Base-by-base conservation (phyloP, 768 basidiomycete genomes). In the Chalciporus pseudorubinellus region DNA sequence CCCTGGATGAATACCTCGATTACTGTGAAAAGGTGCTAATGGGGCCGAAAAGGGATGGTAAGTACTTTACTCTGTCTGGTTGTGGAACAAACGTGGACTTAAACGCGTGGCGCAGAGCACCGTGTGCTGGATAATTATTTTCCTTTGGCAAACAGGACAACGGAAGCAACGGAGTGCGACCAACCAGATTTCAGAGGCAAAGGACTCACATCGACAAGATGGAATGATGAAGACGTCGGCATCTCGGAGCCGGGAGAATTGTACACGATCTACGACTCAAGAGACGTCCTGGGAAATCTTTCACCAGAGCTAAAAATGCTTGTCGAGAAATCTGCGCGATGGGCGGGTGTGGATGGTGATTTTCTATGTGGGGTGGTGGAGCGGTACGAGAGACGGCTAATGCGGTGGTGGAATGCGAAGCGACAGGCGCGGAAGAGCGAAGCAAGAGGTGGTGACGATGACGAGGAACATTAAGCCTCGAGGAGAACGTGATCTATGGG, bases 241-340 rank as follows among this genome's bases (percentile, higher is more conserved):
- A 34, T 52, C n/a, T 70, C 56, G 21, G 72, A 72, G 62, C 81
- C 87, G 4, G 90, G 87, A 2, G 79, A 81, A 53, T 68, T 69
- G 44, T 83, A 87, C 70, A 72, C 72, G 44, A 79, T 92, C 43
- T 91, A 83, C 71, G 74, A 82, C 29, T 71, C 77, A n/a, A 73
- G 74, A n/a, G 93, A 93, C 57, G 71, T 80, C 45, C 69, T 81
- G 22, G 91, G 91, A 29, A 69, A 70, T 6, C 52, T 88, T 24
- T 74, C 81, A 3, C 70, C 61, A 5, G 80, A 81, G 42, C 80
- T 80, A 54, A 73, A 71, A 28, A 46, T 65, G 36, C 74, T 93
- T 9, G 50, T 91, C 0, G 63, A 64, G 19, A 74, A 77, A 18
- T 85, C 75, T 0, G 80, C 79, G 6, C 48, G 63, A 38, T 82